phyloP scores from a whole-genome alignment of 148 eudicot species.

The Beta vulgaris region DNA sequence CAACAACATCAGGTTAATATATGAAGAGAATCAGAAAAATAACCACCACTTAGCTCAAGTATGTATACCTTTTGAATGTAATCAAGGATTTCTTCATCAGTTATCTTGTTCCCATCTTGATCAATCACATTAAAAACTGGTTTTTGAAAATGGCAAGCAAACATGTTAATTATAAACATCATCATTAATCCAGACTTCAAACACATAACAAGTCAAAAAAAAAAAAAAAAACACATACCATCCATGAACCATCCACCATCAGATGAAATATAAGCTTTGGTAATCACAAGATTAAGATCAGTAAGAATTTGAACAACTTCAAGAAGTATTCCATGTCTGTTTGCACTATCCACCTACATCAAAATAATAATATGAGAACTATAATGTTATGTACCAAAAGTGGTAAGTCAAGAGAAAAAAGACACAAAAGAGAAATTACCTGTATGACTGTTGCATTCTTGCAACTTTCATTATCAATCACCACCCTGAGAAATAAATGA shows the following conservation, averaged over 20 bases:
- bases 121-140: constrained; percentile 93
- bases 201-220: background rate
- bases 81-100: constrained; percentile 69
- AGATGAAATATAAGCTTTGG: constrained; percentile 92
- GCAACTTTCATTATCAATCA: constrained; percentile 78
- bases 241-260: constrained; percentile 99
- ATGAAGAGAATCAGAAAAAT: background rate
- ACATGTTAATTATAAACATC: background rate
- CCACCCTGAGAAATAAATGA: constrained; percentile 58
- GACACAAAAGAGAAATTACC: constrained; percentile 42
- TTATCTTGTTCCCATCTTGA: constrained; percentile 86
- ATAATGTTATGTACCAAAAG: constrained; percentile 4
- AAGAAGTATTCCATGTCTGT: constrained; percentile 78
- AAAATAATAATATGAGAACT: background rate
- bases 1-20: constrained; percentile 17
- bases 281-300: constrained; percentile 75
- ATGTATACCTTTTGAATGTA: constrained; percentile 61
- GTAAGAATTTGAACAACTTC: constrained; percentile 94
- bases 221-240: constrained; percentile 32
- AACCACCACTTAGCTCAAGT: background rate
- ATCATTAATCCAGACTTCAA: background rate
- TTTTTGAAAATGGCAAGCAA: background rate
- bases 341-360: constrained; percentile 88
- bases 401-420: background rate
- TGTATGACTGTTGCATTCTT: constrained; percentile 88